Evolutionary conservation across 2,329 filamentous ascomycete genomes (phyloP), one percentile per base, ranked within the genome.

Genomic region (Fusarium hainanense): DNA sequence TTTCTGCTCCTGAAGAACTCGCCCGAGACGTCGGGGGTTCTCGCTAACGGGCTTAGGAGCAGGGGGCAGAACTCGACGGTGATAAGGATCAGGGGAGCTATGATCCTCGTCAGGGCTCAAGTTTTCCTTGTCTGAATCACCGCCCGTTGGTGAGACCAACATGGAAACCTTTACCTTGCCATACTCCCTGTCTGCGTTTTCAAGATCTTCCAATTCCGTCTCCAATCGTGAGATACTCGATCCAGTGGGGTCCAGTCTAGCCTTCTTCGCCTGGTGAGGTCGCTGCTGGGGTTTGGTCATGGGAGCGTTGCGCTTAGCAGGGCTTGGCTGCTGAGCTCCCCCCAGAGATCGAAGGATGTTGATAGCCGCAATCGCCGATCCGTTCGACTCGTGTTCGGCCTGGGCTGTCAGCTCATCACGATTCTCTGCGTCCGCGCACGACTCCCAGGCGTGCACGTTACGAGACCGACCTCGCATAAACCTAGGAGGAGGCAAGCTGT

Each of bases 81-180:
- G 69, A 72, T 73, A 58, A 50, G 57, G 69, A 54, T 69, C 75
- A 23, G 66, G 79, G 54, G 79, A 74, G 66, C 80, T 82, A 11
- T 79, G 83, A 43, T 84, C 83, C 68, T 84, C 84, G 68, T 83
- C 84, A 2, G 84, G 90, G 75, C 83, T 88, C 87, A 93, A 97
- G 77, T 98, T 98, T 82, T 98, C 95, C 81, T 98, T 98, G 78
- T 98, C 95, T 2, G 93, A 97, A 75, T 97, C 94, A 32, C 73
- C 73, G 32, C 73, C 73, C 50, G 78, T 68, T 9, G 79, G 77
- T 25, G 79, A 82, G 13, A 79, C 74, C 46, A 82, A 70, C 74
- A 79, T 79, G 7, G 78, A 79, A 18, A 81, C 75, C 63, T 83
- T 84, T 51, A 81, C 78, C 60, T 80, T 81, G 27, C 76, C 60